phyloP scores from a whole-genome alignment of 2,329 filamentous ascomycete species.

The Westerdykella ornata region DNA sequence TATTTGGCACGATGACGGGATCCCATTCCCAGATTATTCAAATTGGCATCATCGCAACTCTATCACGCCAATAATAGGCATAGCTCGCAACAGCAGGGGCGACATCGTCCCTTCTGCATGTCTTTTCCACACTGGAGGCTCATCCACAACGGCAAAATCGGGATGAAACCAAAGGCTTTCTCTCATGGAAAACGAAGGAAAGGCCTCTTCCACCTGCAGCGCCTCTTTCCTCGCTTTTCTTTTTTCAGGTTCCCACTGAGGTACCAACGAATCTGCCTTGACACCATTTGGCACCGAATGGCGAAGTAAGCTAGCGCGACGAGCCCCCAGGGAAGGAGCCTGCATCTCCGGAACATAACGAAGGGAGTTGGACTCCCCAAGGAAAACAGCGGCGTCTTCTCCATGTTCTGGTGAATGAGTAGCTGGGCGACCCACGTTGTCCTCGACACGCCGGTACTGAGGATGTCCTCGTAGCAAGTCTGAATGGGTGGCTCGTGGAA shows the following conservation, averaged over 20 bases:
- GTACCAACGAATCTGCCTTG: slow-evolving; percentile 31
- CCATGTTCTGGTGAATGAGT: slow-evolving; percentile 14
- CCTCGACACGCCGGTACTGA: not conserved
- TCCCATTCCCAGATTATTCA: slow-evolving; percentile 43
- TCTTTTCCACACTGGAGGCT: slow-evolving; percentile 38
- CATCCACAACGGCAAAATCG: slow-evolving; percentile 50
- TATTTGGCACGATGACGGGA: slow-evolving; percentile 48
- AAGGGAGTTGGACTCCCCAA: slow-evolving; percentile 46
- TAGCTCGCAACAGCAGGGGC: slow-evolving; percentile 47
- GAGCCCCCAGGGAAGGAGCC: slow-evolving; percentile 29
- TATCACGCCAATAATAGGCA: slow-evolving; percentile 51
- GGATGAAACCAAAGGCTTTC: slow-evolving; percentile 51
- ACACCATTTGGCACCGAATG: slow-evolving; percentile 31
- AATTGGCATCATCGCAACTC: slow-evolving; percentile 46
- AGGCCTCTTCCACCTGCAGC: slow-evolving; percentile 37
- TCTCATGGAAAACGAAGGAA: slow-evolving; percentile 41
- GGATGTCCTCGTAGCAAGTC: not conserved
- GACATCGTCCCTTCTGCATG: slow-evolving; percentile 43
- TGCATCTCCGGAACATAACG: slow-evolving; percentile 42
- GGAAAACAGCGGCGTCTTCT: slow-evolving; percentile 32
- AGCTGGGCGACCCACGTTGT: not conserved
- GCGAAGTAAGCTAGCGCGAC: slow-evolving; percentile 14
- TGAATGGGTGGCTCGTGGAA: slow-evolving; percentile 13
- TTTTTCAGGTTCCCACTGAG: slow-evolving; percentile 33
- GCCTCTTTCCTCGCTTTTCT: slow-evolving; percentile 32